phyloP scores from a whole-genome alignment of 257 asterid species.

The Misopates orontium region DNA sequence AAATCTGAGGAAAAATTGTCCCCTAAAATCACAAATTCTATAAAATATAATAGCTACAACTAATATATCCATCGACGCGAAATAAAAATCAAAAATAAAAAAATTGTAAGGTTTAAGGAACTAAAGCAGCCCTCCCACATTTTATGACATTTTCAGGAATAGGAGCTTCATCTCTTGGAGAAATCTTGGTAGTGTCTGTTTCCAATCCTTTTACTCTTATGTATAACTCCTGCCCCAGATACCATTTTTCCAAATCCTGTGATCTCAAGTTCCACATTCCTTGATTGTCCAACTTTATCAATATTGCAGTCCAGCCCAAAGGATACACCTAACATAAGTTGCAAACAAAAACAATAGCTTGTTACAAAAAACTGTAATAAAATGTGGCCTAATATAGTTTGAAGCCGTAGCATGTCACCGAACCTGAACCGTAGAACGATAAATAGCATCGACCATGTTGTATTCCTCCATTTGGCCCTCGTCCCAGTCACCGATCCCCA shows the following conservation, averaged over 20 bases:
- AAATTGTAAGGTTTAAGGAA: neutral
- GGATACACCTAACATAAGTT: constrained; percentile 35
- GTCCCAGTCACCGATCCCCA: constrained; percentile 27
- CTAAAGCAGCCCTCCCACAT: constrained; percentile 28
- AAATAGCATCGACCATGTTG: constrained; percentile 41
- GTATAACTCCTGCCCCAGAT: constrained; percentile 39
- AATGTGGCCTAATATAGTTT: neutral
- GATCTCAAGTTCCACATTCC: constrained; percentile 48
- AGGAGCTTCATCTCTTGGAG: constrained; percentile 39
- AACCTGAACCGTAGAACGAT: constrained; percentile 42
- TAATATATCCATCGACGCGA: too few species aligned
- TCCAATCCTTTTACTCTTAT: constrained; percentile 33
- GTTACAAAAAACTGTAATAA: neutral
- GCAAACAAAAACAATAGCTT: neutral
- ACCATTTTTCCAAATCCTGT: constrained; percentile 36
- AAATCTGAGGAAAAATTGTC: too few species aligned
- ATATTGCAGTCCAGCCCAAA: constrained; percentile 32
- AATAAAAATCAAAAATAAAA: too few species aligned
- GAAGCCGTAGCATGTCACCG: neutral
- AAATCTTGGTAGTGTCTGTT: constrained; percentile 26
- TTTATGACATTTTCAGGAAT: constrained; percentile 26
- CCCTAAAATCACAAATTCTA: too few species aligned
- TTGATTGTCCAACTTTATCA: constrained; percentile 33
- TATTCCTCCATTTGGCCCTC: constrained; percentile 21
- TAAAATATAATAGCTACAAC: too few species aligned